Base-by-base conservation (phyloP, 441 rosid species). In the Populus hybrid region DNA sequence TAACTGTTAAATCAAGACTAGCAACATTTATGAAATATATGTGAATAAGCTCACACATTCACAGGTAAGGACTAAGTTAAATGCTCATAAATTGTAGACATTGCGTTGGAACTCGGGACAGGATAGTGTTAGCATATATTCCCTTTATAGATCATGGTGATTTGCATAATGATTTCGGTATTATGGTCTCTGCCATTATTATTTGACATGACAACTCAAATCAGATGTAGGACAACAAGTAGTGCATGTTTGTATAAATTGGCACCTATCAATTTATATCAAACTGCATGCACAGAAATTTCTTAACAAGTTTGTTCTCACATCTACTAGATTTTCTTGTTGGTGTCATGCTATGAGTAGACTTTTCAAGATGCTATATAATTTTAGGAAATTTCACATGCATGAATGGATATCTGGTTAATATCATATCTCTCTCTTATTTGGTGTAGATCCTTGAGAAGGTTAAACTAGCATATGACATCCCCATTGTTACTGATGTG, bases 401-500 rank as follows among this genome's bases (percentile, higher is more conserved):
- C 46, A 32, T 16, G 32, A 67, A 63, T 18, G 34, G 54, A 26
- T 21, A 35, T 40, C 30, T 74, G 18, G 65, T 23, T 66, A 28
- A 66, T 76, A 32, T 50, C 16, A 12, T 30, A 30, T 30, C 32
- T 69, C 24, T 61, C 57, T 30, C 20, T 73, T 82, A 76, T 70
- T 75, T 34, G 36, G 73, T 83, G 78, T 87, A 93, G 98, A 93
- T 94, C 77, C 92, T 93, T 80, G 98, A 91, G 89, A 93, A 94
- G 86, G 97, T 94, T 74, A 94, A 94, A 84, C 50, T 83, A 76
- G 91, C 92, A 70, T 89, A 90, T 83, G 94, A 89, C 86, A 69
- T 94, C 69, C 95, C 96, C 69, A 93, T 91, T 24, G 78, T 94
- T 67, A 94, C 97, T 73, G 98, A 94, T 83, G 97, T 93, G 64